These are phyloP conservation scores for Puccinia coronata DNA, from an alignment of 1,284 basidiomycete species.

Conservation along the genomic window DNA sequence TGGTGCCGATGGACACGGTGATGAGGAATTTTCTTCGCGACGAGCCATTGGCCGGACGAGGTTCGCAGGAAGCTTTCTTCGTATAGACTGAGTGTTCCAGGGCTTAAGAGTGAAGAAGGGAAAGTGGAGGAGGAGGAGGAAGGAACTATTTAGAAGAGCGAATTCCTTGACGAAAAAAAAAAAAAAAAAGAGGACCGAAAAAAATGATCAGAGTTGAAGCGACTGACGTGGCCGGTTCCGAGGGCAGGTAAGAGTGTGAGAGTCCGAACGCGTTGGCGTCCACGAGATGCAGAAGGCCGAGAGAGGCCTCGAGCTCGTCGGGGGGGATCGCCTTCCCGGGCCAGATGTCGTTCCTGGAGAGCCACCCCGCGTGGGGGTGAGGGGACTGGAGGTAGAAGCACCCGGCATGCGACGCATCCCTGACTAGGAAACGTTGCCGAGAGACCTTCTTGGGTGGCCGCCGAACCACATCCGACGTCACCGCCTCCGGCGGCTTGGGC, in stretches of 20 bases:
- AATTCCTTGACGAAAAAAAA: too few species aligned
- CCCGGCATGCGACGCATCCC: background rate
- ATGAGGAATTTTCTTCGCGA: conserved; percentile 20
- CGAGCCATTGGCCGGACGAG: conserved; percentile 43
- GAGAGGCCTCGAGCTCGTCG: conserved; percentile 20
- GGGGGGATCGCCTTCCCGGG: conserved; percentile 19
- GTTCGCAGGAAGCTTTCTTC: conserved; percentile 45
- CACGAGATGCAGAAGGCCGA: conserved; percentile 15
- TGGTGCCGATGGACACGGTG: background rate
- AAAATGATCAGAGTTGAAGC: background rate
- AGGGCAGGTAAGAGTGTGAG: too few species aligned
- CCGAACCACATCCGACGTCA: background rate
- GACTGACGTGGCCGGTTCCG: background rate
- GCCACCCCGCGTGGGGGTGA: conserved; percentile 26
- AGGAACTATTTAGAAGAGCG: background rate
- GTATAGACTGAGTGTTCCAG: background rate
- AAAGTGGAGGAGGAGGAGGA: background rate
- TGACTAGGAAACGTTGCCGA: conserved; percentile 32
- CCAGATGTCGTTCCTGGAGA: conserved; percentile 44
- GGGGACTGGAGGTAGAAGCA: conserved; percentile 30
- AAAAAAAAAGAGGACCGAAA: background rate
- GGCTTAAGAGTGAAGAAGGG: background rate
- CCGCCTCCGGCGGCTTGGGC: background rate
- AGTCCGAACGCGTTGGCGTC: background rate
- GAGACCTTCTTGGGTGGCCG: background rate